Base-by-base conservation (phyloP, 371 early-diverging fungal species). In the Mucor indicus region DNA sequence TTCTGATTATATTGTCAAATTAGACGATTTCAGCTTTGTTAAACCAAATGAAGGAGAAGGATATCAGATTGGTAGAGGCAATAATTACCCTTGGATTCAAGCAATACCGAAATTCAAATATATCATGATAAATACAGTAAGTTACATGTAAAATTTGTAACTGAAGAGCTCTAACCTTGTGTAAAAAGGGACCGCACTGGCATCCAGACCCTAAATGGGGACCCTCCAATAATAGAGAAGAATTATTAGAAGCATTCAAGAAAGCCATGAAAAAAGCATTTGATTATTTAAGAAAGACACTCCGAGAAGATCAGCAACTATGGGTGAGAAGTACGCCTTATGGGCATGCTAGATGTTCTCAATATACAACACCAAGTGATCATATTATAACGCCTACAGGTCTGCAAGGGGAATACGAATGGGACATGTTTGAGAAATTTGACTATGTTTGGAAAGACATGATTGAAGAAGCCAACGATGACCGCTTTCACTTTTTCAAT, bases 41-140 rank as follows among this genome's bases (percentile, higher is more conserved):
- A 54, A 62, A n/a, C 63, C 68, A 1, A 42, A 35, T 15, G 68
- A 65, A 29, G 59, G 67, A 5, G 58, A 64, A 44, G 72, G 72
- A 1, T 48, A 52, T 20, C 33, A 53, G 30, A 54, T 72, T 23
- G 62, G 68, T 15, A 53, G 53, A 16, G 72, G 72, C 1, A 62
- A 38, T 35, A 72, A 72, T 24, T 60, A 55, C 31, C 65, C 72
- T 17, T 72, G 70, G 71, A 56, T 57, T 2, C 67, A 70, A 31
- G 58, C 60, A 1, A 13, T 70, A 12, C 48, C 57, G 15, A 38
- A 52, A 6, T 70, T 66, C 22, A 60, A 60, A 20, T 70, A 70
- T 23, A 63, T 70, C 17, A 49, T 70, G 38, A 41, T 70, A 8
- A 70, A 70, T 37, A 70, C 71, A 0, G 70, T 66, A 54, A 53